These are phyloP conservation scores for Petunia hybrid DNA, from an alignment of 305 asterid species.

Conservation along the genomic window DNA sequence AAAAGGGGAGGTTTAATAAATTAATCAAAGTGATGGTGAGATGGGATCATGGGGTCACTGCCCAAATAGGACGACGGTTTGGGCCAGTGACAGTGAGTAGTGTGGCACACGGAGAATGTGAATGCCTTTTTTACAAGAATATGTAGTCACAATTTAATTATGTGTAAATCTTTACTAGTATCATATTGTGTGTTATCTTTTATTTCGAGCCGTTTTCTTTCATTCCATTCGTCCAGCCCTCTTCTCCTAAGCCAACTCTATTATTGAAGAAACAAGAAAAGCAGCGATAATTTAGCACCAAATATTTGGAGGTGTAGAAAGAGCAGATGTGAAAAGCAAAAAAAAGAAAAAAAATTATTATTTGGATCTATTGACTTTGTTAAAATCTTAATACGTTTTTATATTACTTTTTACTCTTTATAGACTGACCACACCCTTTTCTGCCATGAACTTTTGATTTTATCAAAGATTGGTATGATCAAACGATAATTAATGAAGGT, in stretches of 20 bases:
- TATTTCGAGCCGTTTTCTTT: no score
- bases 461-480: neutral
- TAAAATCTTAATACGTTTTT: no score
- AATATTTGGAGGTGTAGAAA: neutral
- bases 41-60: neutral
- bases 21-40: neutral
- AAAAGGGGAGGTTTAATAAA: neutral
- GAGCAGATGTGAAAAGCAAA: neutral
- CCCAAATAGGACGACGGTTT: neutral
- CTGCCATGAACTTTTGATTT: neutral
- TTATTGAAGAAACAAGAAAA: neutral
- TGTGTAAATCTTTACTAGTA: no score
- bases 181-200: no score
- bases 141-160: no score
- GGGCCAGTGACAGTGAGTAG: neutral
- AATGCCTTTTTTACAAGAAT: no score
- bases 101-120: no score
- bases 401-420: no score
- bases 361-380: no score
- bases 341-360: neutral
- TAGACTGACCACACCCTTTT: no score
- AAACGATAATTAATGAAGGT: neutral
- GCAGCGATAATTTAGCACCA: neutral
- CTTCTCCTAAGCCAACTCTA: neutral
- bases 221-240: no score